Conservation (phyloP, 371 early-diverging fungal species). For the Globomyces sp. region DNA sequence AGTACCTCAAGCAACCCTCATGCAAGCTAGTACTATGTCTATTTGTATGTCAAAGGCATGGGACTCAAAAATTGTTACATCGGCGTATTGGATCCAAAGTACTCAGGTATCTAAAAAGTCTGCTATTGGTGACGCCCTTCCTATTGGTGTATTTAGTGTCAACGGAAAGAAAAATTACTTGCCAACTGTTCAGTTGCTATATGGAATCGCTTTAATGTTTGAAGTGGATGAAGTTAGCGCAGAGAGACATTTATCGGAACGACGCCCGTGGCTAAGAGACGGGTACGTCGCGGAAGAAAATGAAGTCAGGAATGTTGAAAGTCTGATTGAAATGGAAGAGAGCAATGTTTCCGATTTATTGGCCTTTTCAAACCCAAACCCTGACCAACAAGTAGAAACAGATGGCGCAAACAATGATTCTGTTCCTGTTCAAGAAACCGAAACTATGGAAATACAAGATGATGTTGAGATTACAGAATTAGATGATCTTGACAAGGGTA, state of each 20-base stretch:
- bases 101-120: constrained; percentile 96
- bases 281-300: constrained; percentile 15
- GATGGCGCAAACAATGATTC: constrained; percentile 1
- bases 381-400: neutral
- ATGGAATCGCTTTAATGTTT: constrained; percentile 96
- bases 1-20: constrained; percentile 63
- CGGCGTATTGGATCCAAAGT: constrained; percentile 95
- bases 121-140: constrained; percentile 95
- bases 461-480: neutral
- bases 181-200: constrained; percentile 93
- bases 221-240: constrained; percentile 72
- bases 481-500: too few species aligned
- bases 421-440: constrained; percentile 2
- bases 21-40: constrained; percentile 96
- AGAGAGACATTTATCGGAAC: constrained; percentile 47
- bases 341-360: too few species aligned
- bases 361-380: neutral
- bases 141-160: constrained; percentile 97
- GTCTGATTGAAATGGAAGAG: too few species aligned
- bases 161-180: constrained; percentile 93
- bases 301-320: too few species aligned
- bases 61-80: constrained; percentile 95
- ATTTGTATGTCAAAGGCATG: constrained; percentile 96
- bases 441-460: neutral
- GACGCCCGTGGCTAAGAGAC: constrained; percentile 65